Percentiles rank a stretch among this genome's conserved stretches.
These are phyloP conservation scores for Botryotinia globosa DNA, from an alignment of 2,329 filamentous ascomycete species.

Conservation along the genomic window DNA sequence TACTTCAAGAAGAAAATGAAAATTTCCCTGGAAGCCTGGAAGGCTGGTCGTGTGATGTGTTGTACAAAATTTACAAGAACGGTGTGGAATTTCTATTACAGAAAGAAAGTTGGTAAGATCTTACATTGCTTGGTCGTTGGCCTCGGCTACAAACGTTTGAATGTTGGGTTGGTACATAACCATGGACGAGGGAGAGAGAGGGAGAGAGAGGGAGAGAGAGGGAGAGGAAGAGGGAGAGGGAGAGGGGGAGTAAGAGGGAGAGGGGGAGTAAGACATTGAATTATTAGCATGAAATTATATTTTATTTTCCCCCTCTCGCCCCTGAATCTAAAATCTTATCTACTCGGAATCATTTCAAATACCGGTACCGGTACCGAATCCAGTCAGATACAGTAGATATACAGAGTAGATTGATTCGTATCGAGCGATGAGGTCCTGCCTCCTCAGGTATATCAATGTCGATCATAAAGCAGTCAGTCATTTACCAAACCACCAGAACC, in stretches of 20 bases:
- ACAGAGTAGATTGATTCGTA: background rate
- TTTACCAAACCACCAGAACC: background rate
- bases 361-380: background rate
- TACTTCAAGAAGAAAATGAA: background rate
- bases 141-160: background rate
- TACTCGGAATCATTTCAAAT: background rate
- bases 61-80: background rate
- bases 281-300: background rate
- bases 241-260: too few species aligned
- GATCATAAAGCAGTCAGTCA: background rate
- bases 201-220: too few species aligned
- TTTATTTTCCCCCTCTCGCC: background rate
- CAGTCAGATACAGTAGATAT: too few species aligned
- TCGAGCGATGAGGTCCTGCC: background rate
- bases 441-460: background rate
- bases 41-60: constrained; percentile 7
- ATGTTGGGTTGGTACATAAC: background rate
- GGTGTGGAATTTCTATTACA: background rate
- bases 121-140: background rate
- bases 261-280: background rate
- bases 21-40: background rate
- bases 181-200: background rate
- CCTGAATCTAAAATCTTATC: background rate
- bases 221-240: too few species aligned
- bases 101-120: background rate